These are phyloP conservation scores for Tuber melanosporum DNA, from an alignment of 495 filamentous ascomycete species.

Conservation along the genomic window DNA sequence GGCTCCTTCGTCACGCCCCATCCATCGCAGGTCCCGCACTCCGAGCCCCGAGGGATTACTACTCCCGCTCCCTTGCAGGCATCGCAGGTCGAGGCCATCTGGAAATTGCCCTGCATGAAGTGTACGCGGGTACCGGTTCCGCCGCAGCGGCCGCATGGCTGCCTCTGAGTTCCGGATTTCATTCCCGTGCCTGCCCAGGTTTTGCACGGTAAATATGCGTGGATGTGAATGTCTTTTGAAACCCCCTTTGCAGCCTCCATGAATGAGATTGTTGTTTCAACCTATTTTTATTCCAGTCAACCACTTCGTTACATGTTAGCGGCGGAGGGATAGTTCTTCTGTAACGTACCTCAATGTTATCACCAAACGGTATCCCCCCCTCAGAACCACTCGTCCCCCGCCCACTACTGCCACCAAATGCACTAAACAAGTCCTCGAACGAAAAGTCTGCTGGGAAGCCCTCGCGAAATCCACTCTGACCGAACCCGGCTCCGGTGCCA, in stretches of 20 bases:
- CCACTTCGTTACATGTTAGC: not conserved
- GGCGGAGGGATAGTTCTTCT: not conserved
- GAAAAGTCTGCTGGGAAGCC: constrained; percentile 72
- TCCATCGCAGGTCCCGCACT: constrained; percentile 71
- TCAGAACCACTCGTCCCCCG: constrained; percentile 56
- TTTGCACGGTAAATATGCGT: constrained; percentile 67
- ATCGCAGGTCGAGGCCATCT: constrained; percentile 84
- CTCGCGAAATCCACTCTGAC: constrained; percentile 53
- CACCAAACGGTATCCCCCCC: constrained; percentile 72
- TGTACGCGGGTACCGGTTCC: constrained; percentile 83
- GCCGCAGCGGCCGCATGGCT: constrained; percentile 69
- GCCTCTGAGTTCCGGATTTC: constrained; percentile 67
- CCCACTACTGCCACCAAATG: constrained; percentile 56
- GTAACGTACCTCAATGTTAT: constrained; percentile 69
- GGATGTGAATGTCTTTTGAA: constrained; percentile 68
- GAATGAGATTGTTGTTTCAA: constrained; percentile 85
- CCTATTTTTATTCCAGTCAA: constrained; percentile 7
- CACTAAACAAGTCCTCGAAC: constrained; percentile 90
- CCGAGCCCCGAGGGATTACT: constrained; percentile 63
- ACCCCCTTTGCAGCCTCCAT: constrained; percentile 92
- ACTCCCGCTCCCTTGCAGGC: constrained; percentile 70
- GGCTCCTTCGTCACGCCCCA: constrained; percentile 70
- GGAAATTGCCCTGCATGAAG: constrained; percentile 85
- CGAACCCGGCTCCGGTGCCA: constrained; percentile 56
- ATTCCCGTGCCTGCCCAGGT: constrained; percentile 77